Evolutionary conservation across 1,284 basidiomycete genomes (phyloP), one percentile per base, ranked within the genome.

Genomic region (Kalmanozyma brasiliensis): DNA sequence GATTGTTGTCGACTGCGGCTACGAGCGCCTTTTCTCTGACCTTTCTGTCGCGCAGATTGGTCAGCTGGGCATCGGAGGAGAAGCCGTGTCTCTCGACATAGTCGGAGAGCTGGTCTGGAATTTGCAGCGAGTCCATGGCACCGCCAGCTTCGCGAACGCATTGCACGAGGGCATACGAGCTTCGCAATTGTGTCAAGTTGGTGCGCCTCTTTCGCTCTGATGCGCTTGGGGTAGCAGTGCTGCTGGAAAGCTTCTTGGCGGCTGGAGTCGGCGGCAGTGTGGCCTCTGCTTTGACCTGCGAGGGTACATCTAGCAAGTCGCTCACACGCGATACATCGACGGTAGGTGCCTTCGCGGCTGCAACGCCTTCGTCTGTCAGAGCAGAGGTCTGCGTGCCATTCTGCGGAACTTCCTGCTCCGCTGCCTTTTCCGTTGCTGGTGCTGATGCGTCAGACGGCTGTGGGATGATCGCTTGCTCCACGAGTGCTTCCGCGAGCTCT

Each of bases 131-230:
- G 35, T 72, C 69, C 47, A 72, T 60, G 17, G 57, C 64, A 20
- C 69, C 64, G 13, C 64, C 69, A 0, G 51, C 47, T 10, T 72
- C 59, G 19, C 53, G 55, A 17, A 72, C 45, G 35, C 69, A 72
- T 26, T 67, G 43, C 10, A 67, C 69, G 5, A 72, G 62, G 14
- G 64, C 42, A 14, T 56, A 38, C 2, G 51, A 47, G 46, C 55
- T 66, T 26, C 63, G 53, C 16, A 71, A 48, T 35, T 57, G 55
- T 6, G 68, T 62, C 44, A 71, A 23, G 34, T 63, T 71, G 26
- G 57, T 65, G 26, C 51, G 49, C 20, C 11, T 35, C 35, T 60
- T 70, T n/a, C 53, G 49, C 7, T 61, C 61, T 16, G 67, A 53
- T 16, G 53, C n/a, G 17, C 38, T 47, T 13, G 60, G 38, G 0